Base-by-base conservation (phyloP, 352 stramenopile species). In the Globisporangium iwayamae region DNA sequence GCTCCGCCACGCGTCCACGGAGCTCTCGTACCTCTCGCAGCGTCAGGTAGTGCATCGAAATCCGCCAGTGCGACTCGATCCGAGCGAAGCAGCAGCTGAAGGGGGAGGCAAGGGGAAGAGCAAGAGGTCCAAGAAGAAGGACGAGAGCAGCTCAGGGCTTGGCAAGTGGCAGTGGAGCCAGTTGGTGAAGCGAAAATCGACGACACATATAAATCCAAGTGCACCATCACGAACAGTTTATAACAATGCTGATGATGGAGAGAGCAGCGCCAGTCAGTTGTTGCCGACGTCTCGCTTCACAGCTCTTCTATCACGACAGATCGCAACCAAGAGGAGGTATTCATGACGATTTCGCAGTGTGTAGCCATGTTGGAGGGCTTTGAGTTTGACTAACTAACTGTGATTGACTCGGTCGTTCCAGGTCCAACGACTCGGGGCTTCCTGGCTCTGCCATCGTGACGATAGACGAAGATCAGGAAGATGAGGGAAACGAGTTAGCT, bases 31-130 rank as follows among this genome's bases (percentile, higher is more conserved):
- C 53, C 81, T 94, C 47, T 92, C 85, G 1, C 85, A 94, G 60
- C 76, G 83, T 8, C 85, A 92, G 64, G 85, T 94, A 4, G 80
- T 94, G 20, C 79, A 91, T 59, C 80, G 83, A 3, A 79, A 92
- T 55, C 81, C 82, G 28, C 83, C 83, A 3, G 82, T 85, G 16
- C 74, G 80, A 10, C 56, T 60, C 38, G 60, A 61, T 28, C 51
- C 43, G 13, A 70, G 60, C 10, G 51, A 48, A 14, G 56, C 57
- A 39, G 45, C 45, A n/a, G 61, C 8, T 0, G 56, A 45, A 30
- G 14, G 30, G 3, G 41, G 22, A 28, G 38, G 47, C 3, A 68
- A 58, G 14, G 38, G 65, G n/a, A 75, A 75, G 60, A 78, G 70
- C n/a, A 71, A 56, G 16, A 77, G 75, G 38, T 59, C 53, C 4